These are phyloP conservation scores for Aleurites moluccanus DNA, from an alignment of 441 rosid genomes.

Conservation along the genomic window DNA sequence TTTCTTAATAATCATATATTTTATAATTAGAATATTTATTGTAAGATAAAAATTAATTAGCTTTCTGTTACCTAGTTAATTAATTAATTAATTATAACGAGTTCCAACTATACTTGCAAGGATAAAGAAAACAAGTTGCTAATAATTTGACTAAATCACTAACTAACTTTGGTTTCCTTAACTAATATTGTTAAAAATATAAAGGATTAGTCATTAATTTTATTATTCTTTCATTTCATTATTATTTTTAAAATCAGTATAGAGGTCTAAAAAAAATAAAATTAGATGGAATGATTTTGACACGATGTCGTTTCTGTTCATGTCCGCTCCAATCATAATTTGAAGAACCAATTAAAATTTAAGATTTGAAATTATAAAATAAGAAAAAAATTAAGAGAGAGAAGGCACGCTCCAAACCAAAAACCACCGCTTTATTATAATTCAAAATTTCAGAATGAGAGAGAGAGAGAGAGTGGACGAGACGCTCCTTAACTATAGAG, in stretches of 20 bases:
- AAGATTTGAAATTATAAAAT: no score
- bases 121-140: background rate
- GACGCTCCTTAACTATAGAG: constrained; percentile 11
- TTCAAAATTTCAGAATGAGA: background rate
- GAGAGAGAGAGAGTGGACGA: constrained; percentile 13
- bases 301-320: background rate
- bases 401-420: constrained; percentile 17
- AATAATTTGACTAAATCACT: background rate
- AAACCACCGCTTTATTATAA: constrained; percentile 16
- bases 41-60: no score
- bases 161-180: background rate
- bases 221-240: no score
- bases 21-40: no score
- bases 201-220: no score
- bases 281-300: background rate
- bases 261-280: no score
- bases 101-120: background rate
- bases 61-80: background rate
- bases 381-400: background rate
- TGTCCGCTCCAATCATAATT: background rate
- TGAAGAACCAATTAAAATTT: background rate
- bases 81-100: background rate
- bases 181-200: background rate
- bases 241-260: no score
- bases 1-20: no score